These are phyloP conservation scores for Diaporthe destruens DNA, from an alignment of 2,329 filamentous ascomycete species.

Conservation along the genomic window DNA sequence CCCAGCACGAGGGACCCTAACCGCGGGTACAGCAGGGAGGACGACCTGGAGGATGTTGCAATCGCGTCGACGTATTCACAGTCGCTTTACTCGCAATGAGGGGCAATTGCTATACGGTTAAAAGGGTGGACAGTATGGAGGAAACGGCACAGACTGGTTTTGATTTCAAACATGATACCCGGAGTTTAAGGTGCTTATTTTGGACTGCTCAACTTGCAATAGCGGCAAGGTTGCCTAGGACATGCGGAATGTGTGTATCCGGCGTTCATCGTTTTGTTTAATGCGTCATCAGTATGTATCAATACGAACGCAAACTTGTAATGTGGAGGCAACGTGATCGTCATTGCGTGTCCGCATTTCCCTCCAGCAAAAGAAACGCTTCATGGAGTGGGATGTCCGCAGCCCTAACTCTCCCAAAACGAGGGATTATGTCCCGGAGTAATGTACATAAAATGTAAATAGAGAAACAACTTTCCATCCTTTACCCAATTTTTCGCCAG, in stretches of 20 bases:
- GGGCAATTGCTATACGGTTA: neutral
- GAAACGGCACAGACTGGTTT: neutral
- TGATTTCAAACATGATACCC: constrained; percentile 34
- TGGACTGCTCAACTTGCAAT: neutral
- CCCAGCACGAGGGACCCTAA: constrained; percentile 38
- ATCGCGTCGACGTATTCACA: constrained; percentile 37
- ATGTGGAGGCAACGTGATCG: neutral
- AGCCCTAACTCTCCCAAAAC: constrained; percentile 5
- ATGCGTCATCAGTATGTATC: neutral
- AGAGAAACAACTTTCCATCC: neutral
- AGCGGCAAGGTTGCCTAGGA: neutral
- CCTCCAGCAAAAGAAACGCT: neutral
- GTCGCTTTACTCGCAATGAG: constrained; percentile 41
- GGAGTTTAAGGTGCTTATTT: constrained; percentile 30
- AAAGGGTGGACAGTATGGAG: no score
- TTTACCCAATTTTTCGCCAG: constrained; percentile 6
- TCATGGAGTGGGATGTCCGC: constrained; percentile 29
- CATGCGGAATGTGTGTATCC: neutral
- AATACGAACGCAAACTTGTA: neutral
- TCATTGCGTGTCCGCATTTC: neutral
- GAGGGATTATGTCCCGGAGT: constrained; percentile 21
- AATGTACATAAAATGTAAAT: constrained; percentile 29
- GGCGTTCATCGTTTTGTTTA: constrained; percentile 1
- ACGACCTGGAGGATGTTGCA: constrained; percentile 34
- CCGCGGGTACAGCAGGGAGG: constrained; percentile 4